Evolutionary conservation across 345 rosid genomes (phyloP).

Genomic region (Isatis tinctoria): DNA sequence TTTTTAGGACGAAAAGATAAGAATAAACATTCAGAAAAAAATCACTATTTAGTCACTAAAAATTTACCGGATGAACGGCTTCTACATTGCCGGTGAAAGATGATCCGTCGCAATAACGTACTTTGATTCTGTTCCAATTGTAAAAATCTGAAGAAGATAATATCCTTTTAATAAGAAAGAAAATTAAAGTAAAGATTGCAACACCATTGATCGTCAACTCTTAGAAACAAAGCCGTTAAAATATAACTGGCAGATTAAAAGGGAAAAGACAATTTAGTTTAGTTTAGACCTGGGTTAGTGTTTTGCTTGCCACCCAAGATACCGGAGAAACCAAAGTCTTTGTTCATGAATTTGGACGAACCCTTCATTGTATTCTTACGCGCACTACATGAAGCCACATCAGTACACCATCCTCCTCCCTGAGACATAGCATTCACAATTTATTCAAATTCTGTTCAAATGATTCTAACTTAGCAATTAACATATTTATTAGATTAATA

Average conservation of each 20-base stretch:
- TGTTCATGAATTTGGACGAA: constrained; percentile 68
- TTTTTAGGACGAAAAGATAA: not conserved
- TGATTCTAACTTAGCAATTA: not conserved
- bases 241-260: not conserved
- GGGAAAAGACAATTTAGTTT: not conserved
- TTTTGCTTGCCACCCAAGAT: constrained; percentile 53
- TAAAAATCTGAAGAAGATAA: constrained; percentile 47
- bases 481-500: not conserved
- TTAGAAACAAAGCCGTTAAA: no score
- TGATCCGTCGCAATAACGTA: constrained; percentile 89
- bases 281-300: constrained; percentile 66
- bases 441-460: not conserved
- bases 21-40: not conserved
- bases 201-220: not conserved
- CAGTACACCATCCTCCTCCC: constrained; percentile 99
- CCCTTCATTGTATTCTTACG: constrained; percentile 66
- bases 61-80: constrained; percentile 65
- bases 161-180: not conserved
- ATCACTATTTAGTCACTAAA: not conserved
- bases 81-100: constrained; percentile 81
- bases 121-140: constrained; percentile 88
- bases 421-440: constrained; percentile 11
- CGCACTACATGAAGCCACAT: constrained; percentile 43
- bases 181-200: not conserved
- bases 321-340: constrained; percentile 72